Evolutionary conservation across 176 grass and related monocot species (phyloP).

Genomic region (Saccharum spontaneum): DNA sequence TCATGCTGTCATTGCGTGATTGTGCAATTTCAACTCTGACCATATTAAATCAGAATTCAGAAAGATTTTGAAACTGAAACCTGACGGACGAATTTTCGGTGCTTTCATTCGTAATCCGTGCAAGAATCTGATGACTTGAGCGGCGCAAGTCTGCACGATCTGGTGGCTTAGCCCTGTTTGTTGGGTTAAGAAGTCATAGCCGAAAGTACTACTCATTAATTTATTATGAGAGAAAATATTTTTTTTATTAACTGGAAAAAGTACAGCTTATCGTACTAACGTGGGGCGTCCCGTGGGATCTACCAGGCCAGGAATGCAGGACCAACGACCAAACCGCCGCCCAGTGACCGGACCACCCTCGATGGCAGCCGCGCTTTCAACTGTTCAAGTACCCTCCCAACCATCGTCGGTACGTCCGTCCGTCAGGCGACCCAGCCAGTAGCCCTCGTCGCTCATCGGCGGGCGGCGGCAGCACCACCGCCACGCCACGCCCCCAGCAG

Average conservation of each 20-base stretch:
- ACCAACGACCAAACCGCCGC: neutral
- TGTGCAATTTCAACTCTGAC: neutral
- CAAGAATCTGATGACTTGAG: no score
- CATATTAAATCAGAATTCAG: neutral
- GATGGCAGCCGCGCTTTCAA: slow-evolving; percentile 11
- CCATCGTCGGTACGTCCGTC: neutral
- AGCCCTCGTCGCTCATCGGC: neutral
- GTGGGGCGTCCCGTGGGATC: neutral
- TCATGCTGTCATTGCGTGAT: neutral
- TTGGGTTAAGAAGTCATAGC: no score
- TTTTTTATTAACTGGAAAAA: no score
- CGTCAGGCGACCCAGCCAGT: neutral
- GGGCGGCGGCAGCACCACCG: neutral
- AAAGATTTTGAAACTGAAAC: neutral
- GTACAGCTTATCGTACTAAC: no score
- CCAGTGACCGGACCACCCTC: neutral
- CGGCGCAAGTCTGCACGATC: neutral
- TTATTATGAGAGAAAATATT: no score
- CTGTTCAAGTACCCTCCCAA: slow-evolving; percentile 22
- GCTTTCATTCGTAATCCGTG: neutral
- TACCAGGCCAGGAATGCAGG: neutral
- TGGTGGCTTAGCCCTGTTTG: no score
- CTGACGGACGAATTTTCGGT: neutral
- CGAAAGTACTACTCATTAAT: no score
- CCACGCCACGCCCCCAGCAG: neutral